Evolutionary conservation across 495 filamentous ascomycete species (phyloP), one percentile per base, ranked within the genome.

Genomic region (Penicillium macrosclerotiorum): DNA sequence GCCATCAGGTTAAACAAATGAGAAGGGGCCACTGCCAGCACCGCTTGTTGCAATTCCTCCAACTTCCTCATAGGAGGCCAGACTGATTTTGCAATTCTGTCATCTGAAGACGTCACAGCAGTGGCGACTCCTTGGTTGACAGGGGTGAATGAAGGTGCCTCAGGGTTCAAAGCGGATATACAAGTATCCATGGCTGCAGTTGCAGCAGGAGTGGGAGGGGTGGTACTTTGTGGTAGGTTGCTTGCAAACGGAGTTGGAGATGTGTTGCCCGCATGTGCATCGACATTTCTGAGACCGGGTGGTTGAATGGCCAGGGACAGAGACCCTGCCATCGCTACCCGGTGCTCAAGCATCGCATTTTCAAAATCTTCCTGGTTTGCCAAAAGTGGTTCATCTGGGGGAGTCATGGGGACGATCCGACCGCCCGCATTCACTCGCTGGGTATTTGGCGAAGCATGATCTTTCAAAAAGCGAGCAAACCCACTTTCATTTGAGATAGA

Each of bases 381-480:
- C n/a, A n/a, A n/a, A n/a, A n/a, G n/a, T 33, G 65, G 53, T 13
- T 53, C 41, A 17, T 48, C 37, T 6, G 51, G 49, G 19, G 52
- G 57, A 11, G 59, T 54, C 61, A 73, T 77, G 4, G 81, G 78
- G 13, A 85, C 79, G 32, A 85, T 78, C 25, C 72, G 75, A n/a
- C 82, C 82, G 13, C 80, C 81, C 43, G 82, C 82, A 31, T 81
- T 84, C 35, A 85, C 82, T 27, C 81, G 74, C 38, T 84, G 69
- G 34, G 78, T 74, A 12, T 68, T 77, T 5, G 82, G 80, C 17
- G 81, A 82, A 2, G 76, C 71, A 54, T 84, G 80, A 43, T 78
- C 68, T 58, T 77, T 78, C 14, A 84, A 64, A 27, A 85, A 79
- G 13, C 63, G 68, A 23, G 59, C 65, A 51, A 79, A 78, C 0